Evolutionary conservation across 495 filamentous ascomycete species (phyloP).

Genomic region (Pyrenula aspistea): DNA sequence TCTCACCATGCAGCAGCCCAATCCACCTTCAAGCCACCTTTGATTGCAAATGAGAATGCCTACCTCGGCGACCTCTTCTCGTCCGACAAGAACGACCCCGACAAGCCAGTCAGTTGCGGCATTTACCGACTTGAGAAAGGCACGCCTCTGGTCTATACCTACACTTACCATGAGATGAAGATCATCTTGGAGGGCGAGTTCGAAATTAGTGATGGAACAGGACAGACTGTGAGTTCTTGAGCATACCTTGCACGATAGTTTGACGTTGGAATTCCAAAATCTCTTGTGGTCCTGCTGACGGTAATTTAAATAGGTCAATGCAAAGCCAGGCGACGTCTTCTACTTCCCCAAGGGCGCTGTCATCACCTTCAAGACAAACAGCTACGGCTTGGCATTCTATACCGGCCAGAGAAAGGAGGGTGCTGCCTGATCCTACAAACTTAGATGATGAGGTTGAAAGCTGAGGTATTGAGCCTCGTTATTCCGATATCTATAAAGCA

Average conservation of each 20-base stretch:
- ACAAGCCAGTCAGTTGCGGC: slow-evolving; percentile 53
- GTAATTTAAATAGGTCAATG: slow-evolving; percentile 38
- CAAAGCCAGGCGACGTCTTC: slow-evolving; percentile 60
- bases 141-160: slow-evolving; percentile 60
- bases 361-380: slow-evolving; percentile 63
- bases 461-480: neutral
- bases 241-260: too few species aligned
- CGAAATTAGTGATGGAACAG: slow-evolving; percentile 59
- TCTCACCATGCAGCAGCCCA: slow-evolving; percentile 49
- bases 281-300: too few species aligned
- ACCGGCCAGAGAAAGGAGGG: slow-evolving; percentile 33
- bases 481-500: neutral
- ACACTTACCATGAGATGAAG: slow-evolving; percentile 72
- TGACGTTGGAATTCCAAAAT: too few species aligned
- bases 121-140: slow-evolving; percentile 69
- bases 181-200: slow-evolving; percentile 70
- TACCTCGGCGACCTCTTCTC: slow-evolving; percentile 55
- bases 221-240: slow-evolving; percentile 25
- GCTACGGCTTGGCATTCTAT: slow-evolving; percentile 61
- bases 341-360: slow-evolving; percentile 67
- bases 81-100: slow-evolving; percentile 44
- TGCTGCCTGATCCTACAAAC: slow-evolving; percentile 10
- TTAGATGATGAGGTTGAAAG: neutral
- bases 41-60: slow-evolving; percentile 66
- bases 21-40: slow-evolving; percentile 52